Evolutionary conservation across 371 early-diverging fungal species (phyloP), one percentile per base, ranked within the genome.

Genomic region (Mortierella sp.): DNA sequence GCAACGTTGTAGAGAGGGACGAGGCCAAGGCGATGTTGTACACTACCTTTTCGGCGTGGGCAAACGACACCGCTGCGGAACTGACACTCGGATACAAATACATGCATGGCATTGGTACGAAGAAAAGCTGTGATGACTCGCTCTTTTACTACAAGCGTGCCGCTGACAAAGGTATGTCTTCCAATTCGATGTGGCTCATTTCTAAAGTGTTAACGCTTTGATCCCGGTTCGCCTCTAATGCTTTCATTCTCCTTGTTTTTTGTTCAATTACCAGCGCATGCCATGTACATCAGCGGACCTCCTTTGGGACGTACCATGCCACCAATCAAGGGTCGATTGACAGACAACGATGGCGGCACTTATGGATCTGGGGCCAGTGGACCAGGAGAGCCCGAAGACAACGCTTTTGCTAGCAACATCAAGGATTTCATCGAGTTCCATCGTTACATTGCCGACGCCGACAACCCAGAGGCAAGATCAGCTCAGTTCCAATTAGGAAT

Each of bases 51-150:
- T 96, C 98, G 1, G 97, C 98, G 0, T 81, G 91, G 51, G 94
- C 93, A 6, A 93, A 92, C 16, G 92, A 96, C 74, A 88, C 90
- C 0, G 87, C 93, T 26, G 97, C 98, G 0, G 92, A 96, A 81
- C 93, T 97, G 92, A 95, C 95, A 5, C 87, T 98, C 54, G 98
- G 95, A 0, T 98, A 96, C 89, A 94, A 96, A 69, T 92, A 96
- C 79, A 78, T 94, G 44, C 78, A 90, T 19, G 98, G 99, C 1
- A 94, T 98, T 73, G 97, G 96, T 19, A 93, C 93, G 1, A 91
- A 94, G 13, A 91, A 93, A 79, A 93, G 91, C 50, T 98, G 98
- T 82, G 91, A 92, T 16, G 93, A 94, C 51, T 93, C 98, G 5
- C 87, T 94, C 1, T 92, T 85, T 46, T 94, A 96, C 81, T 98